A percentile compares a stretch with the other conserved stretches of the same genome.
Evolutionary conservation across 176 grass and related monocot genomes (phyloP).

Genomic region (Rhipidocladum racemiflorum): DNA sequence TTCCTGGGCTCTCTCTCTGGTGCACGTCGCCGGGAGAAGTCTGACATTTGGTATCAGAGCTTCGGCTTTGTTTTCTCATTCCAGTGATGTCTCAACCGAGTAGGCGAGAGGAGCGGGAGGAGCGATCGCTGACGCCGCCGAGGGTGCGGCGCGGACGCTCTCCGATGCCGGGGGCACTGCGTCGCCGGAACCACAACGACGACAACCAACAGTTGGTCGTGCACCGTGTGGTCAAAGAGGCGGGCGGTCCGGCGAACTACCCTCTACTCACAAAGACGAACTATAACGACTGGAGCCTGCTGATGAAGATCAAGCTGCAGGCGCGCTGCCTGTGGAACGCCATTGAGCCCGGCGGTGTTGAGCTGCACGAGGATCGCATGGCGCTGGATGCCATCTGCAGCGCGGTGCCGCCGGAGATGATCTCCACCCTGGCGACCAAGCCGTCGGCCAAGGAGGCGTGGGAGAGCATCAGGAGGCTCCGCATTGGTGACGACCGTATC

Average conservation of each 20-base stretch:
- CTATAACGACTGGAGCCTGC: background rate
- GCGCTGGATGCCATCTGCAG: background rate
- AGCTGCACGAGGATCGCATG: background rate
- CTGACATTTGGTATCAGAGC: too few relatives aligned
- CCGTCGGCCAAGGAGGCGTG: background rate
- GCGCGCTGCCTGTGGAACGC: background rate
- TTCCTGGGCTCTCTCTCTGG: too few relatives aligned
- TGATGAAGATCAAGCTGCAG: background rate
- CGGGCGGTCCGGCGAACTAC: background rate
- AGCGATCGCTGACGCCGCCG: too few relatives aligned
- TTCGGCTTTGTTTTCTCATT: too few relatives aligned
- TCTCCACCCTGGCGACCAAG: background rate
- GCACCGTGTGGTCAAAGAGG: background rate
- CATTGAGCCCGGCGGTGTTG: accelerated
- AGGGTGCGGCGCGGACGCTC: too few relatives aligned
- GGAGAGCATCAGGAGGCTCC: background rate
- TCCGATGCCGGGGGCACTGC: too few relatives aligned
- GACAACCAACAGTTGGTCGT: background rate
- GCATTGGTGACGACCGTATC: background rate
- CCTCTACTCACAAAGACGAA: background rate
- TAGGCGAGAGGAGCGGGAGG: too few relatives aligned
- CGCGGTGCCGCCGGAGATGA: accelerated
- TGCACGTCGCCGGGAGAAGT: too few relatives aligned
- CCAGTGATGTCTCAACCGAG: too few relatives aligned
- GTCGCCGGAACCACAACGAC: background rate